Evolutionary conservation across 768 basidiomycete species (phyloP).

Genomic region (Fomitopsis pulvina): DNA sequence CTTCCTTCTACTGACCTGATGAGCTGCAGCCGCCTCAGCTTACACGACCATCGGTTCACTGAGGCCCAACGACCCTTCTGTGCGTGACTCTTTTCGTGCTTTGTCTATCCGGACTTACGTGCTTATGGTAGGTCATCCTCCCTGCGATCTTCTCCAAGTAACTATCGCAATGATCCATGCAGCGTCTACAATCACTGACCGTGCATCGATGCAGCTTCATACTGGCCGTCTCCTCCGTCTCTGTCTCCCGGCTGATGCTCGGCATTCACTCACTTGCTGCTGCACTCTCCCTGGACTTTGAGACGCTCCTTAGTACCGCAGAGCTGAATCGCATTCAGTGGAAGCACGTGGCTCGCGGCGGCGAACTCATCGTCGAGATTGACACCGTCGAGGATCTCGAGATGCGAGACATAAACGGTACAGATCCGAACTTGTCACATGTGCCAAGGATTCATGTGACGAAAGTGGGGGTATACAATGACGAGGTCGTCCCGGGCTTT

Average conservation of each 20-base stretch:
- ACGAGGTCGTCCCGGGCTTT: neutral
- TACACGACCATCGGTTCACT: conserved; percentile 12
- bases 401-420: neutral
- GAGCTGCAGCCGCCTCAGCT: conserved; percentile 4
- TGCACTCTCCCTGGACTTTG: conserved; percentile 32
- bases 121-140: neutral
- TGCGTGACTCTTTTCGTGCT: neutral
- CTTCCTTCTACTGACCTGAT: neutral
- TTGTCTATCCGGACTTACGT: neutral
- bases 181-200: neutral
- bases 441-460: conserved; percentile 8
- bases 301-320: conserved; percentile 38
- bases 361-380: conserved; percentile 17
- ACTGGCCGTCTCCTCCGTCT: conserved; percentile 18
- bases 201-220: conserved; percentile 4
- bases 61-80: neutral
- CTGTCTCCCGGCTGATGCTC: conserved; percentile 33
- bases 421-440: neutral
- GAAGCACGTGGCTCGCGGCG: conserved; percentile 8
- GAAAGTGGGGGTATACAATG: conserved; percentile 10
- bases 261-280: conserved; percentile 37
- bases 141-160: conserved; percentile 10
- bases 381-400: conserved; percentile 9
- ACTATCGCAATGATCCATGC: neutral
- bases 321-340: conserved; percentile 36